These are phyloP conservation scores for Pisolithus orientalis DNA, from an alignment of 768 basidiomycete species.

Conservation along the genomic window DNA sequence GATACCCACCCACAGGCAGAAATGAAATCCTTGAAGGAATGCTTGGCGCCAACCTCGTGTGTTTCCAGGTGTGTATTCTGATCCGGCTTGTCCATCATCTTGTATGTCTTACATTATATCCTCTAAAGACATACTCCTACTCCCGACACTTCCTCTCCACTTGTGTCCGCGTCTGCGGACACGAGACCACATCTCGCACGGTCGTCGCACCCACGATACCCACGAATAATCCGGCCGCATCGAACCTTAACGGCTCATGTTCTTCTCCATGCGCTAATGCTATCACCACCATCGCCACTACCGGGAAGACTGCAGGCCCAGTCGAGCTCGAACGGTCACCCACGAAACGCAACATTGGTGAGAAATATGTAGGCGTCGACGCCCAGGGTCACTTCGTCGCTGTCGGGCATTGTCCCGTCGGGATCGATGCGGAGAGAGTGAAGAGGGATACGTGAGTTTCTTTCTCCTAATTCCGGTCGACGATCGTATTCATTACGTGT, in stretches of 20 bases:
- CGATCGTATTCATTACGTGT: background rate
- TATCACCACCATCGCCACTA: constrained; percentile 4
- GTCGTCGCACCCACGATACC: background rate
- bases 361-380: constrained; percentile 52
- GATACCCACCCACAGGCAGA: constrained; percentile 41
- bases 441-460: constrained; percentile 63
- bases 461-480: background rate
- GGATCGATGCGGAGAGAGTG: constrained; percentile 89
- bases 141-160: constrained; percentile 92
- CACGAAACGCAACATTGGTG: constrained; percentile 2
- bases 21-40: constrained; percentile 96
- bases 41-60: constrained; percentile 93
- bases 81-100: background rate
- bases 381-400: constrained; percentile 79
- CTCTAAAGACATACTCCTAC: constrained; percentile 77
- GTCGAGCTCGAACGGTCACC: too few relatives aligned
- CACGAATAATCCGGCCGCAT: background rate
- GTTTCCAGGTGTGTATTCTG: constrained; percentile 64
- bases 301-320: background rate
- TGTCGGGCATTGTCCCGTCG: constrained; percentile 90
- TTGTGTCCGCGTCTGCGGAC: constrained; percentile 93
- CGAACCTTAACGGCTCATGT: background rate
- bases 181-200: constrained; percentile 57
- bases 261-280: background rate
- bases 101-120: background rate